Base-by-base conservation (phyloP, 805 yeast species). In the Wickerhamomyces sydowiorum region DNA sequence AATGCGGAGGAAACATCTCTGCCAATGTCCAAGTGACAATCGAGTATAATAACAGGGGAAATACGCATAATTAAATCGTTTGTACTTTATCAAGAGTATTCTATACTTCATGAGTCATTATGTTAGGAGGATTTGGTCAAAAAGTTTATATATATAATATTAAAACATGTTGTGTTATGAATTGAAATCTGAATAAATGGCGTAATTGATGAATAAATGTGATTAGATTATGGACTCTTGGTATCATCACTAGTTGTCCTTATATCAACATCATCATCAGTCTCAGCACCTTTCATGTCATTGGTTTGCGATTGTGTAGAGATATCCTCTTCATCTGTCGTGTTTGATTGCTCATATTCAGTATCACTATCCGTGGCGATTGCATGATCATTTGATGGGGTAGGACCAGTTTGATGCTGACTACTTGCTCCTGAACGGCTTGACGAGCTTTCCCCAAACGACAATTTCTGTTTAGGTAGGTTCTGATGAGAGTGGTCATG, bases 381-480 rank as follows among this genome's bases (percentile, higher is more conserved):
- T 9, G 51, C 54, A 19, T 29, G 34, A 17, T 43, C 51, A 25
- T 41, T 18, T 17, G 9, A 12, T 17, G 23, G 15, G 34, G 35
- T 19, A 22, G 35, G n/a, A n/a, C n/a, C n/a, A n/a, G n/a, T 7
- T 32, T 10, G 17, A 32, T 20, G 35, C 20, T 32, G 35, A 12
- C 23, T 6, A 32, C 23, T 32, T 20, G 35, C 7, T 4, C 15
- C 15, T 5, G 23, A 19, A 12, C 19, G 23, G 4, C 19, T 20
- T 15, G 37, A 27, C 8, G 42, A 23, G 28, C 41, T 45, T 6
- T 48, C 56, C 3, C 58, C 58, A 47, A 56, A 56, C 2, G 53
- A 46, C 8, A 56, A 39, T 25, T 44, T 43, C 33, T 52, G 54
- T 39, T 46, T 43, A 5, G 60, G 60, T 17, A 49, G 31, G 1